phyloP scores from a whole-genome alignment of 2,329 filamentous ascomycete species.

The Talaromyces sp. region DNA sequence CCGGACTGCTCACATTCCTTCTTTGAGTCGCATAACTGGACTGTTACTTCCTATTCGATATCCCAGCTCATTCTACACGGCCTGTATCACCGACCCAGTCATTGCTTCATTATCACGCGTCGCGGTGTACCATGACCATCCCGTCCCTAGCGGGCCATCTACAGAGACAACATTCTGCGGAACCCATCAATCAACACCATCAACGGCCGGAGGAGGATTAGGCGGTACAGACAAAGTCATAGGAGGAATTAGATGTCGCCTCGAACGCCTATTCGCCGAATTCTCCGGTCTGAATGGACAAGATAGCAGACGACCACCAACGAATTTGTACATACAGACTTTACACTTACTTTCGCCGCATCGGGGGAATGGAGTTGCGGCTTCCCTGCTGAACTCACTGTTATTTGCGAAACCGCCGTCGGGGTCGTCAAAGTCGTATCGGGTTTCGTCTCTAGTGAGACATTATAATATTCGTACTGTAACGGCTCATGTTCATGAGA shows the following conservation, averaged over 20 bases:
- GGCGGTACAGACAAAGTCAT: conserved; percentile 46
- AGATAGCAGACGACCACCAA: conserved; percentile 25
- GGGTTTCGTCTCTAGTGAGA: conserved; percentile 41
- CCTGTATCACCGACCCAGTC: conserved; percentile 56
- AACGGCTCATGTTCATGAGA: conserved; percentile 64
- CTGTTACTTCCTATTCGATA: conserved; percentile 63
- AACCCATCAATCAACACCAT: conserved; percentile 1
- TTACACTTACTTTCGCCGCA: conserved; percentile 61
- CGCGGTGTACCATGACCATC: conserved; percentile 56
- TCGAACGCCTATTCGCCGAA: conserved; percentile 38
- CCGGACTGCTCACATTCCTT: conserved; percentile 54
- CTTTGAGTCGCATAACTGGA: conserved; percentile 58
- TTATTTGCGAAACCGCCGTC: conserved; percentile 29
- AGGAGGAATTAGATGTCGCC: conserved; percentile 50
- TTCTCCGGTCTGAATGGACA: conserved; percentile 17
- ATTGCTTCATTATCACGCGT: conserved; percentile 57
- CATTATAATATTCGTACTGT: conserved; percentile 54
- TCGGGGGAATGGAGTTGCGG: conserved; percentile 57
- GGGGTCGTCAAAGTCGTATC: conserved; percentile 20
- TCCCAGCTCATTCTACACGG: conserved; percentile 60
- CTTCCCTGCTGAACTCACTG: conserved; percentile 51
- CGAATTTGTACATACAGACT: conserved; percentile 61
- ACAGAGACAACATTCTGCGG: conserved; percentile 14
- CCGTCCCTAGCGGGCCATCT: conserved; percentile 31
- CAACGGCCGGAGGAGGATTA: conserved; percentile 22